These are phyloP conservation scores for Ramichloridium luteum DNA, from an alignment of 2,329 filamentous ascomycete genomes.

Conservation along the genomic window DNA sequence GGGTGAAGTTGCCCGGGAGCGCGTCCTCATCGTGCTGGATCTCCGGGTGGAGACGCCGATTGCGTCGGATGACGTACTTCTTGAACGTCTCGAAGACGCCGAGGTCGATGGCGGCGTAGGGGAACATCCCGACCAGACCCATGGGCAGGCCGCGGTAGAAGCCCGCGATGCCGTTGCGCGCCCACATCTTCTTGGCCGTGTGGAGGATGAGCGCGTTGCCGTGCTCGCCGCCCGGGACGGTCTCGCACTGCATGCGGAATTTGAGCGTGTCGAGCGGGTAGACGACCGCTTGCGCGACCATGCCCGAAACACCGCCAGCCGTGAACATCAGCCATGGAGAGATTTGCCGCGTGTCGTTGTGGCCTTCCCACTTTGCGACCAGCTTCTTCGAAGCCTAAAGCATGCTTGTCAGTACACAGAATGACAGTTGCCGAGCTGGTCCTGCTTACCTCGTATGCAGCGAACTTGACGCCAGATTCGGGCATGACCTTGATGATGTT, in stretches of 20 bases:
- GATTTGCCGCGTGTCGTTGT: constrained; percentile 67
- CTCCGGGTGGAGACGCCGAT: constrained; percentile 37
- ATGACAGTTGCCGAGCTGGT: constrained; percentile 11
- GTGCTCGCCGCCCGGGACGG: constrained; percentile 69
- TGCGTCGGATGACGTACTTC: constrained; percentile 54
- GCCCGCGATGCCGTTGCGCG: constrained; percentile 56
- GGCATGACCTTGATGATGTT: constrained; percentile 98
- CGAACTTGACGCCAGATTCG: constrained; percentile 96
- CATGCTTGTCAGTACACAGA: constrained; percentile 3
- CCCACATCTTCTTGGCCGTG: constrained; percentile 79
- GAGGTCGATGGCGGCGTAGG: constrained; percentile 92
- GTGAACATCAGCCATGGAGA: constrained; percentile 79
- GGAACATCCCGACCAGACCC: constrained; percentile 92
- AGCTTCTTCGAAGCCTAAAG: constrained; percentile 67
- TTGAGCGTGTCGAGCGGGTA: constrained; percentile 84
- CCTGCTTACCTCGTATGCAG: constrained; percentile 72
- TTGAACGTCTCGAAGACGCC: constrained; percentile 93
- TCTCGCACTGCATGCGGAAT: constrained; percentile 85
- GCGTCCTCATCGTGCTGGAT: constrained; percentile 71
- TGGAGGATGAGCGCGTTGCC: constrained; percentile 72
- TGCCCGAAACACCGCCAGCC: constrained; percentile 80
- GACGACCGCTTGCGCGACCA: constrained; percentile 90
- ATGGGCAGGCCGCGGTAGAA: constrained; percentile 91
- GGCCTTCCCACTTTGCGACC: constrained; percentile 76
- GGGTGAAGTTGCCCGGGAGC: constrained; percentile 65